These are phyloP conservation scores for Fragilaria radians DNA, from an alignment of 108 stramenopile genomes.

Conservation along the genomic window DNA sequence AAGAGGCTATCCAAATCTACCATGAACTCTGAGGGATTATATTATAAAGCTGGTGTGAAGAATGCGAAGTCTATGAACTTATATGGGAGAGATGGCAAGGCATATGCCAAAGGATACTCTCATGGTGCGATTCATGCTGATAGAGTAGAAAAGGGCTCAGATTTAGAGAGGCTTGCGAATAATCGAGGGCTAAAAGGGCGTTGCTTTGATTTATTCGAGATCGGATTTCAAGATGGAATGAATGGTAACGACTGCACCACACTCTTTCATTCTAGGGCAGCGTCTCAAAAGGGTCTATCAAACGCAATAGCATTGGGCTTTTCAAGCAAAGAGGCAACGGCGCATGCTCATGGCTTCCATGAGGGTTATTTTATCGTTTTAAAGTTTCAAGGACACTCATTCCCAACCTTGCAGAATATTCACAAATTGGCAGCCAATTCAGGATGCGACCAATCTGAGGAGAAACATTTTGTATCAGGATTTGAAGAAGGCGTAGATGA, in stretches of 20 bases:
- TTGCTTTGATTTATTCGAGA: background rate
- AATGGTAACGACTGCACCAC: background rate
- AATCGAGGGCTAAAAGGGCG: background rate
- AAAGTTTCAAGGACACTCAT: too few species aligned
- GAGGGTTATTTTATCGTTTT: background rate
- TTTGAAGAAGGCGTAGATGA: background rate
- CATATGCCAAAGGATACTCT: background rate
- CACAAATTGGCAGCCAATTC: too few species aligned
- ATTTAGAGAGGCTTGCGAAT: background rate
- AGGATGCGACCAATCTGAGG: too few species aligned
- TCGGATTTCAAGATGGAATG: background rate
- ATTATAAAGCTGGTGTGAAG: background rate
- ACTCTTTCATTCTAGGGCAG: background rate
- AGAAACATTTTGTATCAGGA: too few species aligned
- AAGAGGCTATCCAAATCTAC: background rate
- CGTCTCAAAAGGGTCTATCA: background rate
- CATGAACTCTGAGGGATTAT: background rate
- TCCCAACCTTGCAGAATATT: too few species aligned
- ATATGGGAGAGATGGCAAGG: background rate
- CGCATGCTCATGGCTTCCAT: background rate
- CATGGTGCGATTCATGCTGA: background rate
- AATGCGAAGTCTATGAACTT: background rate
- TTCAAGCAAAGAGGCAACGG: background rate
- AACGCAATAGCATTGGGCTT: background rate
- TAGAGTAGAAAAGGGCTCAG: background rate